Base-by-base conservation (phyloP, 2,329 filamentous ascomycete genomes). In the Mycogone perniciosa region DNA sequence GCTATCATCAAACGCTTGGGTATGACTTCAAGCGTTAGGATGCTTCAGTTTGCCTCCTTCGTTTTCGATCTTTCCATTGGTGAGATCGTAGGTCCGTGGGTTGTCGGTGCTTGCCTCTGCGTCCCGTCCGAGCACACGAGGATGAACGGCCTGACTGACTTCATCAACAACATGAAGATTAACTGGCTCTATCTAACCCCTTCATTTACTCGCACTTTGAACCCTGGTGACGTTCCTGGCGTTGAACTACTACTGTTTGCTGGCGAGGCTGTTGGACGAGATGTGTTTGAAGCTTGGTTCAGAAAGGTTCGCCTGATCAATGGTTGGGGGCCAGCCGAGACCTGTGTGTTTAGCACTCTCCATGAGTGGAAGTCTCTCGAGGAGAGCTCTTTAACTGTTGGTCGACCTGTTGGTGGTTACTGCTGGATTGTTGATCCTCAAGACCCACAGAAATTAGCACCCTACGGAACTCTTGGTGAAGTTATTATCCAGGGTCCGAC, bases 401-500 rank as follows among this genome's bases (percentile, higher is more conserved):
- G 53, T 6, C 27, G 42, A 8, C 46, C 54, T 4, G 41, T 57
- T 5, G 50, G 51, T 29, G 38, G 48, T 6, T 30, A 51, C 10
- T 53, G 46, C 20, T 53, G 51, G 31, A 50, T 54, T 27, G 53
- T 54, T 35, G 46, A 54, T 44, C 42, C 50, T 7, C 33, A 46
- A 2, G 30, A 54, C 39, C 53, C 41, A 6, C 46, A 50, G 33
- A 27, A 34, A 27, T 11, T 54, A 6, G 53, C 50, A 37, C 47
- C 55, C 9, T 5, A 48, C 10, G 51, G 55, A 20, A 39, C 38
- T 9, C n/a, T 54, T 13, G 53, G 55, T 10, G 55, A 57, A 35
- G 42, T 57, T 20, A 50, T 57, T 5, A 55, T 57, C 31, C 50
- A 59, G n/a, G 55, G 57, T 1, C 75, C 75, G 2, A 53, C 56